Percentiles rank a stretch among this genome's conserved stretches.
Conservation (phyloP, 441 rosid species). For the Gossypium trilobum region DNA sequence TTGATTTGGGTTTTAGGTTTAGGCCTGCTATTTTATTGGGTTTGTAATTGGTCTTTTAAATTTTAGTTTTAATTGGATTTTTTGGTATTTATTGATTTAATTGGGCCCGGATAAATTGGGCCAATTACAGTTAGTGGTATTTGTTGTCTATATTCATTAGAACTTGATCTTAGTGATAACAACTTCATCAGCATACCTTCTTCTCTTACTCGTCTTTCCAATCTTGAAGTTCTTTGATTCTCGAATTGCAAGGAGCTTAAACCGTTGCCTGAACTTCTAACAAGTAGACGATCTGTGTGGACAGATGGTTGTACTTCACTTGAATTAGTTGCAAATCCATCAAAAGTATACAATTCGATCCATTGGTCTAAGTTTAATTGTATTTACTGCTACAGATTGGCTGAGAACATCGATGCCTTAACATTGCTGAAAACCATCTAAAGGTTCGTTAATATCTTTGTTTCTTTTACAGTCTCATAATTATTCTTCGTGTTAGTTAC, state of each 20-base stretch:
- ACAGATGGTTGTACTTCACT: not conserved
- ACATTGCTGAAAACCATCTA: not conserved
- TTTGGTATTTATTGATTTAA: no score
- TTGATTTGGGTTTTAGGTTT: no score
- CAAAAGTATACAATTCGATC: not conserved
- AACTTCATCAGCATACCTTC: conserved; percentile 30
- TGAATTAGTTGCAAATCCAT: not conserved
- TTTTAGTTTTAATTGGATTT: no score
- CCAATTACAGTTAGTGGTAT: conserved; percentile 3
- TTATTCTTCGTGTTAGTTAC: not conserved
- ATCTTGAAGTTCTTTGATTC: conserved; percentile 23
- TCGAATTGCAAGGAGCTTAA: conserved; percentile 30
- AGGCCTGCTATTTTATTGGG: no score
- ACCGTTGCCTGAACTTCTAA: conserved; percentile 38
- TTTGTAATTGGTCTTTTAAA: no score
- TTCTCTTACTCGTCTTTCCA: conserved; percentile 27
- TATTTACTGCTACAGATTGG: not conserved
- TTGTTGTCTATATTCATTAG: conserved; percentile 25
- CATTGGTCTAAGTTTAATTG: conserved; percentile 7
- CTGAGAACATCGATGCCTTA: not conserved
- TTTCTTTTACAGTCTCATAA: not conserved
- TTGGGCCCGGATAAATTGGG: no score
- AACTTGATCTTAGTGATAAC: conserved; percentile 30
- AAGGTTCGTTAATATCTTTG: not conserved
- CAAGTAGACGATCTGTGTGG: not conserved